Evolutionary conservation across 2,329 filamentous ascomycete genomes (phyloP).

Genomic region (Cercospora citrullina): DNA sequence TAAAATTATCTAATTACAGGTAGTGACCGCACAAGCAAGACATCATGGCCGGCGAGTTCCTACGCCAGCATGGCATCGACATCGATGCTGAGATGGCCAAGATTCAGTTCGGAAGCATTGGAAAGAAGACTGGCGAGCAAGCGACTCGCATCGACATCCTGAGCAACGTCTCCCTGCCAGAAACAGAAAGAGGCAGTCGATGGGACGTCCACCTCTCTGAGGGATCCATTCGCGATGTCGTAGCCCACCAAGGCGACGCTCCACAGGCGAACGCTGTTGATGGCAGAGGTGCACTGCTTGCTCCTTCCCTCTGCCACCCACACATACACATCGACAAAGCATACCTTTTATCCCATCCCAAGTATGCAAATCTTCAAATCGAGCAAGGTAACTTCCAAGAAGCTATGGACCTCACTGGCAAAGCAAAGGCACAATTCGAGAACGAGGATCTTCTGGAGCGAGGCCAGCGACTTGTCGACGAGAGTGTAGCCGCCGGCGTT

Average conservation of each 20-base stretch:
- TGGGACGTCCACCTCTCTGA: slow-evolving; percentile 22
- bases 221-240: slow-evolving; percentile 9
- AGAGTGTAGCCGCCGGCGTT: slow-evolving; percentile 64
- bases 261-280: slow-evolving; percentile 37
- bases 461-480: slow-evolving; percentile 64
- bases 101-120: slow-evolving; percentile 26
- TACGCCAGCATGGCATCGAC: slow-evolving; percentile 38
- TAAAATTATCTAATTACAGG: neutral
- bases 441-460: slow-evolving; percentile 62
- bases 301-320: slow-evolving; percentile 66
- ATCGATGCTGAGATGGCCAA: slow-evolving; percentile 38
- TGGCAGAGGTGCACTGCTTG: slow-evolving; percentile 46
- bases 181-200: slow-evolving; percentile 6
- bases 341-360: slow-evolving; percentile 59
- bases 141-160: neutral
- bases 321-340: slow-evolving; percentile 72
- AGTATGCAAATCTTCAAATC: slow-evolving; percentile 62
- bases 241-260: neutral
- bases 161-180: slow-evolving; percentile 21
- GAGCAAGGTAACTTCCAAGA: slow-evolving; percentile 63
- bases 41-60: slow-evolving; percentile 36
- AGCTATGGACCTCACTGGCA: slow-evolving; percentile 59
- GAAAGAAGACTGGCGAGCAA: neutral
- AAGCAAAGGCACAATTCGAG: slow-evolving; percentile 65
- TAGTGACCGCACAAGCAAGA: neutral